These are phyloP conservation scores for Pseudisothecium myosuroides DNA, from an alignment of 225 moss, liverwort and hornwort species.

Conservation along the genomic window DNA sequence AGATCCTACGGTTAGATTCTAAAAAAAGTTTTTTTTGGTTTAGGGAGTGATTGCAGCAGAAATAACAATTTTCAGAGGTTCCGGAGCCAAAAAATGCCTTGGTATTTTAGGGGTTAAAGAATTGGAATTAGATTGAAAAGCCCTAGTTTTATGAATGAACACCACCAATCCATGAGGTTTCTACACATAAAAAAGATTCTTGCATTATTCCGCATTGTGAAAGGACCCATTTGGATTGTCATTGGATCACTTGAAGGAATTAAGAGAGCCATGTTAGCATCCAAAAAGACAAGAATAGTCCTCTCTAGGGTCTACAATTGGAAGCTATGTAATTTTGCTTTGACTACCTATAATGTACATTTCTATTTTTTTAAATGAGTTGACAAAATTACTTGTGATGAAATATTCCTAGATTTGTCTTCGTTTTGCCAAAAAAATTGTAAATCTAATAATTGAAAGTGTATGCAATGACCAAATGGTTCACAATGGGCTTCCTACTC, in stretches of 20 bases:
- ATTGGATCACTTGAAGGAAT: neutral
- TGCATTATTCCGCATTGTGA: neutral
- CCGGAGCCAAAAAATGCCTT: too few species aligned
- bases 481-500: neutral
- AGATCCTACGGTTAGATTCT: too few species aligned
- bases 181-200: accelerated
- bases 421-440: neutral
- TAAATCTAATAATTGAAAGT: neutral
- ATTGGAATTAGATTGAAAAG: neutral
- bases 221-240: neutral
- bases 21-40: too few species aligned
- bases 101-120: too few species aligned
- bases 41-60: too few species aligned
- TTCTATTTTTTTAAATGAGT: neutral
- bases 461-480: neutral
- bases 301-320: accelerated
- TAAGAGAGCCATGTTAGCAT: accelerated
- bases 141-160: neutral
- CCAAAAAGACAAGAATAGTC: neutral
- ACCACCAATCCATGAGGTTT: neutral
- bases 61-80: too few species aligned
- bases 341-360: neutral
- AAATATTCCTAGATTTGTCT: neutral
- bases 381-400: neutral
- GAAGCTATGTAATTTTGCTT: neutral